These are phyloP conservation scores for Tolypocladium nubicola DNA, from an alignment of 2,329 filamentous ascomycete genomes.

Conservation along the genomic window DNA sequence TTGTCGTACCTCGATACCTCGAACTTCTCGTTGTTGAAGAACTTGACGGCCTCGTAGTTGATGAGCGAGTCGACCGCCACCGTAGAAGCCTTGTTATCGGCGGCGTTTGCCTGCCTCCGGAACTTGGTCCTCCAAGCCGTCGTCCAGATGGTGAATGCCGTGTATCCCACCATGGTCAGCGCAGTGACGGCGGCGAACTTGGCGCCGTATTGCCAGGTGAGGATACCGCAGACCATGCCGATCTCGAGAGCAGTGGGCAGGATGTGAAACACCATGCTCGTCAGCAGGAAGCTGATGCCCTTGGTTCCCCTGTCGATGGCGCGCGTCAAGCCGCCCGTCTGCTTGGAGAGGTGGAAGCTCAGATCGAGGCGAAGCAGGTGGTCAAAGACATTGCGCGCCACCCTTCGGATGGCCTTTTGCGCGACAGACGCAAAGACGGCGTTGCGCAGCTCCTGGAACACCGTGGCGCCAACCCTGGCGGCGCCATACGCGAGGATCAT, in stretches of 20 bases:
- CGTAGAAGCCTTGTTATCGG: slow-evolving; percentile 90
- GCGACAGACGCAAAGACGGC: slow-evolving; percentile 95
- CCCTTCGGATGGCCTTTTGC: slow-evolving; percentile 87
- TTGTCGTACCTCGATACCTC: slow-evolving; percentile 86
- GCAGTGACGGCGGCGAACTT: slow-evolving; percentile 88
- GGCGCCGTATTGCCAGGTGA: slow-evolving; percentile 90
- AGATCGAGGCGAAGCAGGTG: slow-evolving; percentile 83
- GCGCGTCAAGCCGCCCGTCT: slow-evolving; percentile 87
- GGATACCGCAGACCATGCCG: slow-evolving; percentile 85
- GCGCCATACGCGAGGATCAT: slow-evolving; percentile 91
- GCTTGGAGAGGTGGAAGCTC: slow-evolving; percentile 86
- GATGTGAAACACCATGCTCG: slow-evolving; percentile 97
- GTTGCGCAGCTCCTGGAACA: slow-evolving; percentile 91
- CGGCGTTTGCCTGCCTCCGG: slow-evolving; percentile 85
- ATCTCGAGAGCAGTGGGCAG: slow-evolving; percentile 92
- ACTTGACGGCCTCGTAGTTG: slow-evolving; percentile 98
- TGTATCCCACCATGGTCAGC: slow-evolving; percentile 85
- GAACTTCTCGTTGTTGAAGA: slow-evolving; percentile 98
- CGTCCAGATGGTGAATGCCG: slow-evolving; percentile 92
- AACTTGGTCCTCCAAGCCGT: slow-evolving; percentile 98
- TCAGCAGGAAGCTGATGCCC: slow-evolving; percentile 92
- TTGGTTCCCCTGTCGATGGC: slow-evolving; percentile 97
- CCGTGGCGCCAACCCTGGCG: slow-evolving; percentile 75
- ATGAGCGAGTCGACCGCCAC: slow-evolving; percentile 94
- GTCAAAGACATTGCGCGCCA: slow-evolving; percentile 85